A percentile compares a stretch with the other conserved stretches of the same genome.
phyloP scores from a whole-genome alignment of 371 early-diverging fungal species.

The Parasitella parasitica region DNA sequence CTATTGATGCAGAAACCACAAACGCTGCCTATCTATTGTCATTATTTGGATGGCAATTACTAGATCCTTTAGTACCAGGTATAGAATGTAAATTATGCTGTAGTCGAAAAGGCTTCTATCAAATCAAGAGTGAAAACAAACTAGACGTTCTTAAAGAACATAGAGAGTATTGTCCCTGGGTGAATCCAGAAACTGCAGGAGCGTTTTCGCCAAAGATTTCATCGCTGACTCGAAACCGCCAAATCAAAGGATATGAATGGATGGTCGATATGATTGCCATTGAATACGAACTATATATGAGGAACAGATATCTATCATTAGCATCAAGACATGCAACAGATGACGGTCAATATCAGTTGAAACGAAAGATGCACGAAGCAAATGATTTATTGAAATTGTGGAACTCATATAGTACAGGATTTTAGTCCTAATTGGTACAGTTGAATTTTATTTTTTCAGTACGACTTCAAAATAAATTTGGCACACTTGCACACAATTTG shows the following conservation, averaged over 20 bases:
- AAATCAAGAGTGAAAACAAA: not conserved
- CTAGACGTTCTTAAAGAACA: conserved; percentile 2
- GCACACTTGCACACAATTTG: too few relatives aligned
- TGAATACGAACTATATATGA: conserved; percentile 4
- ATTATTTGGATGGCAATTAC: conserved; percentile 17
- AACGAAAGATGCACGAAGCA: not conserved
- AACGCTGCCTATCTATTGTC: conserved; percentile 13
- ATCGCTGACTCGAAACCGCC: not conserved
- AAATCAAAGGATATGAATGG: conserved; percentile 13
- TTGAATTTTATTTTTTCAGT: too few relatives aligned
- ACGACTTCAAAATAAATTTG: too few relatives aligned
- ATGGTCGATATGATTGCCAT: conserved; percentile 7
- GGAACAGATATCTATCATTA: not conserved
- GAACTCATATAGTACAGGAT: not conserved
- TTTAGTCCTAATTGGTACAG: not conserved
- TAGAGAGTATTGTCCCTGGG: conserved; percentile 19
- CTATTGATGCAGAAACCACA: not conserved
- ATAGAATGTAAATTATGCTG: conserved; percentile 15
- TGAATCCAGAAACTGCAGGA: not conserved
- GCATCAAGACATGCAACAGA: not conserved
- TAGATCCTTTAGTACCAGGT: not conserved
- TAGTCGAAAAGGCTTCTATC: not conserved
- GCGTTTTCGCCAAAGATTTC: not conserved
- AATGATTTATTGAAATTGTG: not conserved
- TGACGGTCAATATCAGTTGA: not conserved